Evolutionary conservation across 495 filamentous ascomycete genomes (phyloP).

Genomic region (Xanthoparmelia taractica): DNA sequence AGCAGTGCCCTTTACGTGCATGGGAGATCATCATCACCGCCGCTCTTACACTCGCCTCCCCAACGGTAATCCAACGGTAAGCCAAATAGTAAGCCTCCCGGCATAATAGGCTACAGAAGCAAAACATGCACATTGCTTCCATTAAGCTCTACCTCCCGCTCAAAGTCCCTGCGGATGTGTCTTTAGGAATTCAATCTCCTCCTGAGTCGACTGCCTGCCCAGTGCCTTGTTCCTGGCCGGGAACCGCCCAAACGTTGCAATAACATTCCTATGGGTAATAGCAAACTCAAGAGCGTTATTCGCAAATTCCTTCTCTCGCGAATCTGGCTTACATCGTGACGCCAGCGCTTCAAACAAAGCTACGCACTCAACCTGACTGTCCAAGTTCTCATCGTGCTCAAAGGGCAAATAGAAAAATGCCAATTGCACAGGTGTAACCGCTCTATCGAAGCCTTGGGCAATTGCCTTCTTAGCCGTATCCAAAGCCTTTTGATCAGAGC

Average conservation of each 20-base stretch:
- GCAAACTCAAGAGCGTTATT: slow-evolving; percentile 24
- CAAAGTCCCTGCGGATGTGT: slow-evolving; percentile 24
- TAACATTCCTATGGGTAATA: slow-evolving; percentile 27
- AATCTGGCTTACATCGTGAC: slow-evolving; percentile 22
- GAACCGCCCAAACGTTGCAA: slow-evolving; percentile 25
- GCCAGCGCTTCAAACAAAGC: slow-evolving; percentile 28
- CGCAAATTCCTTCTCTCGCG: slow-evolving; percentile 21
- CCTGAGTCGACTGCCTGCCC: slow-evolving; percentile 23
- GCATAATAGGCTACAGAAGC: too few relatives aligned
- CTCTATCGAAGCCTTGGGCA: slow-evolving; percentile 29
- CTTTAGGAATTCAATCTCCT: slow-evolving; percentile 26
- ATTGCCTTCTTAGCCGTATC: slow-evolving; percentile 27
- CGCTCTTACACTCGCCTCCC: too few relatives aligned
- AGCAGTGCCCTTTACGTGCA: too few relatives aligned
- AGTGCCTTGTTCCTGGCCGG: slow-evolving; percentile 23
- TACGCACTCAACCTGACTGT: slow-evolving; percentile 29
- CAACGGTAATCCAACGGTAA: too few relatives aligned
- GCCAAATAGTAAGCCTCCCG: too few relatives aligned
- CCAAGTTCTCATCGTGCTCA: slow-evolving; percentile 32
- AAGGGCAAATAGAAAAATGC: slow-evolving; percentile 35
- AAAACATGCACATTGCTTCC: too few relatives aligned
- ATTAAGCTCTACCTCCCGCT: too few relatives aligned
- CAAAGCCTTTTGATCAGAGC: slow-evolving; percentile 30
- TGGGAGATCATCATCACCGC: too few relatives aligned
- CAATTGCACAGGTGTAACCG: slow-evolving; percentile 25